Percentiles rank a stretch among this genome's conserved stretches.
Conservation (phyloP, 495 filamentous ascomycete species). For the Podospora anserina region DNA sequence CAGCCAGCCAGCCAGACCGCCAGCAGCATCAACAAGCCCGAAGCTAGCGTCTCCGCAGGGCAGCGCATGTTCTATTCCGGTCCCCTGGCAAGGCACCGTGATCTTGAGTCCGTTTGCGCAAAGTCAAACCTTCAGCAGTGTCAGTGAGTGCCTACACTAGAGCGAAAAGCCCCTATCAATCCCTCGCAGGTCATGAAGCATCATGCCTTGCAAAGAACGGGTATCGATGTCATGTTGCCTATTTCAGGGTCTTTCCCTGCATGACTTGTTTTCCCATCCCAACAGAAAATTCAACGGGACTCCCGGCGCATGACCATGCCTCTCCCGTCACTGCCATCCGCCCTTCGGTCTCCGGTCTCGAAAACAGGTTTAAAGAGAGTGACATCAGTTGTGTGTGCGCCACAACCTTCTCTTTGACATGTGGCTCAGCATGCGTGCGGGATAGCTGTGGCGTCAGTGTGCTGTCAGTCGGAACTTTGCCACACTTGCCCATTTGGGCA, state of each 20-base stretch:
- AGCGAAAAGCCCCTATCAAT: not conserved
- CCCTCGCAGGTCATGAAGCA: not conserved
- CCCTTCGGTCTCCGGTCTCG: not conserved
- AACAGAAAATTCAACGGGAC: not conserved
- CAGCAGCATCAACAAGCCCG: no score
- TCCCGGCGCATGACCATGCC: not conserved
- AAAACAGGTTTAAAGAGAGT: not conserved
- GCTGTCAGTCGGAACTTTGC: not conserved
- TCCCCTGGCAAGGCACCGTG: not conserved
- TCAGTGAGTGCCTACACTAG: not conserved
- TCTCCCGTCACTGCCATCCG: no score
- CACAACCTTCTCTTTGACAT: not conserved
- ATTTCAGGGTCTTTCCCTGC: not conserved
- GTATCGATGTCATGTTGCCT: not conserved
- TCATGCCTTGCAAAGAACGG: not conserved
- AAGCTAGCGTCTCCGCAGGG: not conserved
- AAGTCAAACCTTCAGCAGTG: not conserved
- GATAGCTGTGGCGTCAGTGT: not conserved
- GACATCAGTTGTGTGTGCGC: not conserved
- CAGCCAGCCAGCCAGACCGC: not conserved
- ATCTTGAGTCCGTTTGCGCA: not conserved
- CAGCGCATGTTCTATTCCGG: not conserved
- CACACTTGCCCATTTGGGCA: constrained; percentile 5
- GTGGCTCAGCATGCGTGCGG: not conserved
- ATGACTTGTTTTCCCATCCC: not conserved